Evolutionary conservation across 495 filamentous ascomycete genomes (phyloP), one percentile per base, ranked within the genome.

Genomic region (Astrothelium subdiscretum): DNA sequence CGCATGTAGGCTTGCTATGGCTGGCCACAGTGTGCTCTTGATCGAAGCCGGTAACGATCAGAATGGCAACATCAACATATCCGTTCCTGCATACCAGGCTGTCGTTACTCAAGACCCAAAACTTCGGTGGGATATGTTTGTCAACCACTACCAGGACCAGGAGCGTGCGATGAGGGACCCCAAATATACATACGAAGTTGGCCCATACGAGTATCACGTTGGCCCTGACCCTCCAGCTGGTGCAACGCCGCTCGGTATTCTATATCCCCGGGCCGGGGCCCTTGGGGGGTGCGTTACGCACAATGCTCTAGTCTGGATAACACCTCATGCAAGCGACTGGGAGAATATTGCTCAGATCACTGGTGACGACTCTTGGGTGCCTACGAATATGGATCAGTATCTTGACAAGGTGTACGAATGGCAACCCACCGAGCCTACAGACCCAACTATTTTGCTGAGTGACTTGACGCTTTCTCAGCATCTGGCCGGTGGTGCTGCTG

Each of bases 31-130:
- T 42, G 82, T 81, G 0, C 77, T 87, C 3, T 71, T 88, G 11
- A 74, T 88, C 44, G 85, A 88, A 66, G 82, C 86, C 0, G 86
- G 86, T 24, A 78, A 80, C 58, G 84, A 88, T 64, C 76, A 84
- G 54, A 81, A 80, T 3, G 24, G 24, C 3, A 70, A 54, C 48
- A 54, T 54, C 24, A 54, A 54, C 48, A 29, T 54, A 27, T 59
- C 62, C 5, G 57, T 54, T 3, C n/a, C 62, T 2, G 52, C 15
- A 15, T 59, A 29, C 20, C 58, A 54, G n/a, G 35, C 26, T 40
- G 32, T 52, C 31, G 52, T 48, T 20, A 12, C 51, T 35, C 18
- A 80, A 61, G 77, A 80, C 51, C 73, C 70, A 20, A 65, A 73
- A 15, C 44, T 76, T 6, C 63, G 69, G n/a, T 81, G 78, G 78